phyloP scores from a whole-genome alignment of 75 land plant genomes.

The Sequoia sempervirens region DNA sequence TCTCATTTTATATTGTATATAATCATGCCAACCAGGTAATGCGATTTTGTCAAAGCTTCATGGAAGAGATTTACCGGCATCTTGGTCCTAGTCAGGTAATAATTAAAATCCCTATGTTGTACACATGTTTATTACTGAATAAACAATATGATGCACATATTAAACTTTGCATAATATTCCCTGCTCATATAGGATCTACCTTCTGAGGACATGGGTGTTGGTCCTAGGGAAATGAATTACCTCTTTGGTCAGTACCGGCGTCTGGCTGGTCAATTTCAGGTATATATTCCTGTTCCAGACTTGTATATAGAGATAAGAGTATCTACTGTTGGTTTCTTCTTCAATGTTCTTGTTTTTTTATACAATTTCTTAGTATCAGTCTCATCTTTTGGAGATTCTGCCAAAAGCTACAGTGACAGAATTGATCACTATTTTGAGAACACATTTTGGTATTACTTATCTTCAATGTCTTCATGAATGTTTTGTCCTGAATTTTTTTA shows the following conservation, averaged over 20 bases:
- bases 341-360: background rate
- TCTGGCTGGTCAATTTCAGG: slow-evolving; percentile 89
- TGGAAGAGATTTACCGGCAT: slow-evolving; percentile 92
- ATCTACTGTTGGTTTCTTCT: background rate
- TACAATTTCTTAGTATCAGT: background rate
- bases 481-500: background rate
- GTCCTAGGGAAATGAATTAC: slow-evolving; percentile 91
- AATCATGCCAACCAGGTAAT: slow-evolving; percentile 52
- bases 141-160: background rate
- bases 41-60: slow-evolving; percentile 99
- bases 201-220: slow-evolving; percentile 97
- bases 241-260: slow-evolving; percentile 98
- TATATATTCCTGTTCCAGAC: slow-evolving; percentile 17
- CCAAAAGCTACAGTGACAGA: background rate
- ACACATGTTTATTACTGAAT: background rate
- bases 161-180: background rate
- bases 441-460: background rate
- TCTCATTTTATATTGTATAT: slow-evolving; percentile 4
- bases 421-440: background rate
- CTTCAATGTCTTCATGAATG: background rate
- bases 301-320: background rate
- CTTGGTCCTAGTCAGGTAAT: slow-evolving; percentile 89
- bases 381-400: background rate
- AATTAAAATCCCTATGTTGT: background rate
- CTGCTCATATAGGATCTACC: slow-evolving; percentile 76